Base-by-base conservation (phyloP, 2,329 filamentous ascomycete genomes). In the Microcyclosporella mali region DNA sequence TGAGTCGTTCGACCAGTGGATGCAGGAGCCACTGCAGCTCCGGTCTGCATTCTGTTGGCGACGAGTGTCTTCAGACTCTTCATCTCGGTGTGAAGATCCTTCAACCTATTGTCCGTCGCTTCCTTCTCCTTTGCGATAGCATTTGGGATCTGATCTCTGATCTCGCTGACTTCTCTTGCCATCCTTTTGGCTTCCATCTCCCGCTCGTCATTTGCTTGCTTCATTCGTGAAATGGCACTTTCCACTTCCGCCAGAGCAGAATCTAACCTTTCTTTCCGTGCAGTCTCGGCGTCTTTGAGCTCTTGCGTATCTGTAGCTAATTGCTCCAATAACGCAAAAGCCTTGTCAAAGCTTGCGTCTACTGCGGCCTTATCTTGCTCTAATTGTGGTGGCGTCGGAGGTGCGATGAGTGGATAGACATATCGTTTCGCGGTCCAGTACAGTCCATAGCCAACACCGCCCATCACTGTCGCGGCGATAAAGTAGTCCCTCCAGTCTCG, bases 401-500 rank as follows among this genome's bases (percentile, higher is more conserved):
- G 94, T 10, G 89, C 84, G 47, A 98, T 88, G 19, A 98, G 72
- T 32, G 92, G 92, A 51, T 85, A 79, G 45, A 98, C 81, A 59
- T 98, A 98, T 59, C 92, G 86, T 80, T 94, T 94, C 47, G 88
- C 86, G 12, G 95, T 77, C 52, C 83, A 79, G 63, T 92, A 98
- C 16, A 95, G 68, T 0, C 89, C 90, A 60, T 95, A 97, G 30
- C 88, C 78, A 15, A 95, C 82, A 37, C 89, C 88, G 44, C 88
- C 84, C 50, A 94, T 84, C 10, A 97, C 86, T 0, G 92, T 98
- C 6, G 92, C 92, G 88, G 97, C 95, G 66, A 98, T 97, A 68
- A 98, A 98, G 85, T 88, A 97, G 63, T 98, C 92, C 49, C 94
- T 79, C 92, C 92, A 98, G 68, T 98, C 92, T 60, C 92, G 76